Base-by-base conservation (phyloP, 805 yeast species). In the Blastobotrys americana region DNA sequence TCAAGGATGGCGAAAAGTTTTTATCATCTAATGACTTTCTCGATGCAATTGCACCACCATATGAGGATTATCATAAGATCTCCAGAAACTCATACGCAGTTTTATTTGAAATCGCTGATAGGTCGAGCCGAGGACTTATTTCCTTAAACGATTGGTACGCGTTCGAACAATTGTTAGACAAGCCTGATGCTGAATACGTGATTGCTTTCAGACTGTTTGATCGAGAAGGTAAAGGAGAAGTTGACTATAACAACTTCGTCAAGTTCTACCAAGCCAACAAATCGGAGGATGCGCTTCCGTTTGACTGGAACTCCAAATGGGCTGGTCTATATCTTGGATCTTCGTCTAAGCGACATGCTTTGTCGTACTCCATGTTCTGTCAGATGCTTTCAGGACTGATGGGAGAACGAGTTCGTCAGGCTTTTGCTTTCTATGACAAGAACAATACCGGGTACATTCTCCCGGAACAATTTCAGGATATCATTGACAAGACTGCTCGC, bases 71-170 rank as follows among this genome's bases (percentile, higher is more conserved):
- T 53, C 72, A 73, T 51, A 71, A 71, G 52, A 71, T 80, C 42
- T 72, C 79, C 13, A 66, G 76, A 9, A 71, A 78, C 51, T 73
- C 83, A 3, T 78, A 77, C 61, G 84, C 83, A 4, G 72, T 89
- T 48, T 77, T 90, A 40, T 90, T 84, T 59, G 70, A 83, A 45
- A 78, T 87, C 21, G 86, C 95, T 13, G 97, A 90, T 65, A 76
- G 76, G 47, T 70, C 73, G 34, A 69, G 72, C 45, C 76, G 77
- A 52, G 97, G 96, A 5, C 79, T 72, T 47, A 70, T 86, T 41
- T 72, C 76, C 21, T 68, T 79, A 41, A 61, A 69, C 20, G 96
- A 90, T 59, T 90, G 95, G 83, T 66, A 76, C 41, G 72, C 73
- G 36, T 84, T 90, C 59, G 79, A 84, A 55, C 70, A 73, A 48